Percentiles rank a stretch among this genome's conserved stretches.
phyloP scores from a whole-genome alignment of 805 yeast species.

The Nakazawaea pomicola region DNA sequence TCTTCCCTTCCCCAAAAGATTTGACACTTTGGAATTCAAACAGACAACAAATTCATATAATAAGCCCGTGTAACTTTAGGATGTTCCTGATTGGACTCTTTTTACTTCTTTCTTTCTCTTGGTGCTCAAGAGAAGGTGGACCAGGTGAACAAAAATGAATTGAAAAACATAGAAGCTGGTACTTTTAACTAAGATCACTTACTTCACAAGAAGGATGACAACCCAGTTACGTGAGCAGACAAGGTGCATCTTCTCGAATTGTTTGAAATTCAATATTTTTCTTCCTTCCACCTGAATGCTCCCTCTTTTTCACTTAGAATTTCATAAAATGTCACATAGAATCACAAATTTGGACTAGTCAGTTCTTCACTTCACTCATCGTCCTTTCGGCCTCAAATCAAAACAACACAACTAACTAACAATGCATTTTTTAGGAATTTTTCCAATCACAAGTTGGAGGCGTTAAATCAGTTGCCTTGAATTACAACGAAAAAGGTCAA shows the following conservation, averaged over 20 bases:
- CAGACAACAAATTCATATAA: not conserved
- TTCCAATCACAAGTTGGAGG: constrained; percentile 86
- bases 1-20: not conserved
- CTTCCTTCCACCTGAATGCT: too few relatives aligned
- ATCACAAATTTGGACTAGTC: too few relatives aligned
- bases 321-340: not conserved
- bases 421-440: constrained; percentile 67
- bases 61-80: not conserved
- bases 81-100: not conserved
- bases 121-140: not conserved
- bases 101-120: not conserved
- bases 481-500: constrained; percentile 83
- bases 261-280: not conserved
- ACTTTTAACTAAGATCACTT: constrained; percentile 9
- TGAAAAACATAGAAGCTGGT: not conserved
- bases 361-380: not conserved
- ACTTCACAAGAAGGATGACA: not conserved
- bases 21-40: not conserved
- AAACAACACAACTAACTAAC: constrained; percentile 1
- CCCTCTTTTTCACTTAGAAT: too few relatives aligned
- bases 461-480: constrained; percentile 61
- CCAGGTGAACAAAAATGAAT: not conserved
- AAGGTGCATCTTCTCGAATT: not conserved
- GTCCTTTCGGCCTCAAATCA: not conserved
- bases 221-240: constrained; percentile 12